A percentile compares a stretch with the other conserved stretches of the same genome.
Conservation (phyloP, 140 eudicot species). For the Ambrosia hybrid region DNA sequence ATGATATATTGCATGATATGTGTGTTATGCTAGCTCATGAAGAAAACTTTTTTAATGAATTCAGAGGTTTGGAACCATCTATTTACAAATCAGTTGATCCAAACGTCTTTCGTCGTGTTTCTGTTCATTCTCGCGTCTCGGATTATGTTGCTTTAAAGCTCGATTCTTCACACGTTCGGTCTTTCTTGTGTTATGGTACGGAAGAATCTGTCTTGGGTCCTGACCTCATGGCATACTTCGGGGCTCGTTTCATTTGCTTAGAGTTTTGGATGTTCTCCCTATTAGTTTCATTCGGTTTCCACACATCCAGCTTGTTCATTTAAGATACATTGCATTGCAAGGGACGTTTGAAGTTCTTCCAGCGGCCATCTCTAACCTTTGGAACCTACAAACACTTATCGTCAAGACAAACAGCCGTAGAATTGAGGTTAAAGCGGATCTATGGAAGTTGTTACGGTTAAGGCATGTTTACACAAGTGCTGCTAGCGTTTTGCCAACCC, state of each 20-base stretch:
- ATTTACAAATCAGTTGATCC: not conserved
- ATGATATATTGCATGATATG: constrained; percentile 43
- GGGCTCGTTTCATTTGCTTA: constrained; percentile 33
- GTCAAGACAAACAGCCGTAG: constrained; percentile 29
- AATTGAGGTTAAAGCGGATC: constrained; percentile 28
- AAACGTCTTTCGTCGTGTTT: too few species aligned
- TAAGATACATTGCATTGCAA: constrained; percentile 38
- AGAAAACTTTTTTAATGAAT: constrained; percentile 33
- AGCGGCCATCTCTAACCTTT: too few species aligned
- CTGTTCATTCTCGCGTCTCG: constrained; percentile 33
- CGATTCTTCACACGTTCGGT: too few species aligned
- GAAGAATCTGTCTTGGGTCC: constrained; percentile 20
- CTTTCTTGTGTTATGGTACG: too few species aligned
- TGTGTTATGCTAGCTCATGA: constrained; percentile 32
- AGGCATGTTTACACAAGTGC: too few species aligned
- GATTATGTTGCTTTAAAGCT: constrained; percentile 31
- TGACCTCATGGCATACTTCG: not conserved
- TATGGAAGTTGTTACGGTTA: too few species aligned
- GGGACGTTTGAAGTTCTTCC: constrained; percentile 32
- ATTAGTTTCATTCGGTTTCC: constrained; percentile 35
- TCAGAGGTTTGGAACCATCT: constrained; percentile 19
- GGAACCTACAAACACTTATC: constrained; percentile 45
- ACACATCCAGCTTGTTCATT: constrained; percentile 31
- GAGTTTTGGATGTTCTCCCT: constrained; percentile 35
- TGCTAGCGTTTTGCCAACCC: constrained; percentile 1